phyloP scores from a whole-genome alignment of 2,329 filamentous ascomycete genomes.

The Polytolypa hystricis region DNA sequence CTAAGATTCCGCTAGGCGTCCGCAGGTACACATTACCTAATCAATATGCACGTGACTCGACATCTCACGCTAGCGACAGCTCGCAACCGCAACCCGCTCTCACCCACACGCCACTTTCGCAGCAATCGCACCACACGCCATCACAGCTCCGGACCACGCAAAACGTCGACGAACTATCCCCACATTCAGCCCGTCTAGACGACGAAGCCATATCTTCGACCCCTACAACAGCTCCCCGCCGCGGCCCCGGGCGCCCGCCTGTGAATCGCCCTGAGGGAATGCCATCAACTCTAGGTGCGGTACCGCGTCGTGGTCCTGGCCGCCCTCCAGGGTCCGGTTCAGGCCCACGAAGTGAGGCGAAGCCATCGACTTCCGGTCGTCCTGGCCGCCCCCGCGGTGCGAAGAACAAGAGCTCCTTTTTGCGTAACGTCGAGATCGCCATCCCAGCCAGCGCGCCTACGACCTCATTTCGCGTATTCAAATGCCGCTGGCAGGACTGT shows the following conservation, averaged over 20 bases:
- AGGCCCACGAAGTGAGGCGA: too few relatives aligned
- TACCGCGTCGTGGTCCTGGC: neutral
- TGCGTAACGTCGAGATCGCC: slow-evolving; percentile 13
- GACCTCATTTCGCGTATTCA: slow-evolving; percentile 34
- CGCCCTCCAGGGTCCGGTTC: too few relatives aligned
- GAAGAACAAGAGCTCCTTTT: slow-evolving; percentile 16
- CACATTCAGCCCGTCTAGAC: neutral
- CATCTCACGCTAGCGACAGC: neutral
- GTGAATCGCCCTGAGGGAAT: too few relatives aligned
- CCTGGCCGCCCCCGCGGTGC: slow-evolving; percentile 21
- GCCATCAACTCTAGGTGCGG: neutral
- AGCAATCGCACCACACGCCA: neutral
- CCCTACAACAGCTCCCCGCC: neutral
- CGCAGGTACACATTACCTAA: slow-evolving; percentile 5
- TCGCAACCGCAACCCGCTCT: neutral
- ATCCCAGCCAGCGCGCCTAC: slow-evolving; percentile 11
- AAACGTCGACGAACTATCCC: neutral
- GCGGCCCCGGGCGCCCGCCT: too few relatives aligned
- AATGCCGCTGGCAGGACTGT: slow-evolving; percentile 49
- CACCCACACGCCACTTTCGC: neutral
- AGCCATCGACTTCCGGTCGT: too few relatives aligned
- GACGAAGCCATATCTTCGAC: neutral
- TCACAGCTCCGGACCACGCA: slow-evolving; percentile 6
- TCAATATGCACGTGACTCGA: slow-evolving; percentile 6
- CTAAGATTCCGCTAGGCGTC: slow-evolving; percentile 12